These are phyloP conservation scores for Exsudoporus floridanus DNA, from an alignment of 1,284 basidiomycete species.

Conservation along the genomic window DNA sequence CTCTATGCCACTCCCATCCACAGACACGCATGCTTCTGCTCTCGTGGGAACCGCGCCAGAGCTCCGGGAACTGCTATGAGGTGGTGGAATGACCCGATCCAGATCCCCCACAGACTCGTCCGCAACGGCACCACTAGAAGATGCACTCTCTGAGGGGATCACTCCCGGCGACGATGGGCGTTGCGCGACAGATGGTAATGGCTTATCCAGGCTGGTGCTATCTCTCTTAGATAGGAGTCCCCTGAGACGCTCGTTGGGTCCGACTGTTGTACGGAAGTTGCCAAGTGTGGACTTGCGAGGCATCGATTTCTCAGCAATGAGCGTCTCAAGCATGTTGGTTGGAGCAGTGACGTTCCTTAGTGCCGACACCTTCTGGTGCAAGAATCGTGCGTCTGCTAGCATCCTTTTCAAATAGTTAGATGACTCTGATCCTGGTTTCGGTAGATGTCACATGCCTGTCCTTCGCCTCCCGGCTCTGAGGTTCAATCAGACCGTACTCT, in stretches of 20 bases:
- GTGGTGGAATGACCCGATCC: slow-evolving; percentile 21
- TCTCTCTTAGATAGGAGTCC: slow-evolving; percentile 34
- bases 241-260: slow-evolving; percentile 36
- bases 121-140: slow-evolving; percentile 10
- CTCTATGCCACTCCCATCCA: slow-evolving; percentile 7
- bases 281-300: slow-evolving; percentile 35
- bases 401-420: slow-evolving; percentile 49
- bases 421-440: slow-evolving; percentile 1
- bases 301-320: slow-evolving; percentile 72
- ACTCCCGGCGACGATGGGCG: background rate
- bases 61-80: slow-evolving; percentile 19
- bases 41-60: slow-evolving; percentile 4
- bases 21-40: slow-evolving; percentile 5
- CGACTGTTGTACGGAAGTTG: slow-evolving; percentile 23
- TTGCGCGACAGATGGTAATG: slow-evolving; percentile 30
- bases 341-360: slow-evolving; percentile 69
- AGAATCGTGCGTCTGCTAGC: slow-evolving; percentile 72
- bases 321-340: slow-evolving; percentile 76
- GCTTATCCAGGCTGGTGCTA: slow-evolving; percentile 29
- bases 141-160: slow-evolving; percentile 15
- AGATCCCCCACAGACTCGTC: slow-evolving; percentile 13
- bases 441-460: slow-evolving; percentile 55
- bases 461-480: slow-evolving; percentile 81
- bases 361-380: slow-evolving; percentile 70
- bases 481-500: slow-evolving; percentile 77